Conservation (phyloP, 1,139 yeast species). For the Debaryomycetaceae sp. region DNA sequence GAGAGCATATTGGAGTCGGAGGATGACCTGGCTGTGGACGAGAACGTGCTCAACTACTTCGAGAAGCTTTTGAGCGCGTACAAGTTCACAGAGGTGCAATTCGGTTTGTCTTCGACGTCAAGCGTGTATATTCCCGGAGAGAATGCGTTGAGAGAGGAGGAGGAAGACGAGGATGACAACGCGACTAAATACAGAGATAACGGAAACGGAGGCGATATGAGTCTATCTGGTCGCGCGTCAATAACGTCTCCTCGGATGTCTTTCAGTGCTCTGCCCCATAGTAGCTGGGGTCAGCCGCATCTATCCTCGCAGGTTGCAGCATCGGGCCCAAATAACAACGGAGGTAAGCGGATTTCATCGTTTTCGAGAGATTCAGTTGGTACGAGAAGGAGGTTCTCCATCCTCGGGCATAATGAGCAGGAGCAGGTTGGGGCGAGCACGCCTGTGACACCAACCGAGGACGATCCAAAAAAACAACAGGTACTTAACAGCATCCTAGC, state of each 20-base stretch:
- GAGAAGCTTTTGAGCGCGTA: constrained; percentile 36
- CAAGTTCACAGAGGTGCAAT: constrained; percentile 30
- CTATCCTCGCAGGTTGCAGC: not conserved
- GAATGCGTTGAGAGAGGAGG: constrained; percentile 21
- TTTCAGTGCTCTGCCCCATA: constrained; percentile 8
- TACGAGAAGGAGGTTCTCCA: constrained; percentile 25
- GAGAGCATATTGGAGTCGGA: constrained; percentile 18
- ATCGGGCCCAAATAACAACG: constrained; percentile 4
- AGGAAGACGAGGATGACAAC: constrained; percentile 20
- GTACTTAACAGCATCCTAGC: constrained; percentile 30
- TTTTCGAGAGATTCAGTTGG: constrained; percentile 8
- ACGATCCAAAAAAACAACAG: constrained; percentile 22
- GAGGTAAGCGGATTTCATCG: constrained; percentile 6
- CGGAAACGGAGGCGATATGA: constrained; percentile 10
- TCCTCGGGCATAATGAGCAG: constrained; percentile 14
- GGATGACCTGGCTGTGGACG: constrained; percentile 19
- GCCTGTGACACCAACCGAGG: constrained; percentile 9
- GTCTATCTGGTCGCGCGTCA: constrained; percentile 19
- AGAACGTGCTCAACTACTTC: constrained; percentile 30
- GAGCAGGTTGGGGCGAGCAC: not conserved
- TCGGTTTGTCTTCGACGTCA: not conserved
- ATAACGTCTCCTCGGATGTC: constrained; percentile 16
- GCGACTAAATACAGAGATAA: constrained; percentile 3
- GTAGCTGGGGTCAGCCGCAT: not conserved
- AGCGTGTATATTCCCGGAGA: constrained; percentile 5